Conservation (phyloP, 1,284 basidiomycete species). For the Cryptococcus sp. region DNA sequence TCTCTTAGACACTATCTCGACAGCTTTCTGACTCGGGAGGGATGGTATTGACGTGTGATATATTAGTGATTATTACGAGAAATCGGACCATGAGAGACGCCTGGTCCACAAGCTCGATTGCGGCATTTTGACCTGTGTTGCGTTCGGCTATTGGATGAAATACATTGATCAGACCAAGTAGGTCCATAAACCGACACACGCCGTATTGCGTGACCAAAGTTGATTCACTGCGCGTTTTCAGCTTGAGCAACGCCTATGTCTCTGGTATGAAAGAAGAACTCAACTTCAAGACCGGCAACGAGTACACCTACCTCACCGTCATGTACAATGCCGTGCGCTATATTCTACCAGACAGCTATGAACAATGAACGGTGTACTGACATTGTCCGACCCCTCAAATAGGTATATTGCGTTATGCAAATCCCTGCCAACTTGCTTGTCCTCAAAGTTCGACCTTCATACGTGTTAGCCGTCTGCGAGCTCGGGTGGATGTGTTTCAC, state of each 20-base stretch:
- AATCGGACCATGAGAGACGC: conserved; percentile 14
- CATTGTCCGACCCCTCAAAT: neutral
- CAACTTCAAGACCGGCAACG: conserved; percentile 18
- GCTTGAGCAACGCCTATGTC: conserved; percentile 24
- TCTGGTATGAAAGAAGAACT: conserved; percentile 29
- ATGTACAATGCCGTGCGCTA: neutral
- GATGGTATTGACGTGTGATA: neutral
- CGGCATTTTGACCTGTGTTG: conserved; percentile 9
- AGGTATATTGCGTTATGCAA: conserved; percentile 19
- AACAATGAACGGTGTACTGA: neutral
- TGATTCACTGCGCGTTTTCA: neutral
- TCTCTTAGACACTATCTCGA: neutral
- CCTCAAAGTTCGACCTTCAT: conserved; percentile 21
- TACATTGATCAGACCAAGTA: conserved; percentile 32
- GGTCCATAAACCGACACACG: neutral
- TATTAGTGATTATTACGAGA: conserved; percentile 14
- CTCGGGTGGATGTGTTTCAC: conserved; percentile 25
- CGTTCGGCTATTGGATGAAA: conserved; percentile 23
- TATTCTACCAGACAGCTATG: too few relatives aligned
- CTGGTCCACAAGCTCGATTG: conserved; percentile 20
- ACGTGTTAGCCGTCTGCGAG: conserved; percentile 14
- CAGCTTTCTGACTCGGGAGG: too few relatives aligned
- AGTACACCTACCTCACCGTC: conserved; percentile 22
- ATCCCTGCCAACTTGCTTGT: conserved; percentile 20
- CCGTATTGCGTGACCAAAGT: neutral